Evolutionary conservation across 768 basidiomycete species (phyloP), one percentile per base, ranked within the genome.

Genomic region (Termitomyces eurrhizus): DNA sequence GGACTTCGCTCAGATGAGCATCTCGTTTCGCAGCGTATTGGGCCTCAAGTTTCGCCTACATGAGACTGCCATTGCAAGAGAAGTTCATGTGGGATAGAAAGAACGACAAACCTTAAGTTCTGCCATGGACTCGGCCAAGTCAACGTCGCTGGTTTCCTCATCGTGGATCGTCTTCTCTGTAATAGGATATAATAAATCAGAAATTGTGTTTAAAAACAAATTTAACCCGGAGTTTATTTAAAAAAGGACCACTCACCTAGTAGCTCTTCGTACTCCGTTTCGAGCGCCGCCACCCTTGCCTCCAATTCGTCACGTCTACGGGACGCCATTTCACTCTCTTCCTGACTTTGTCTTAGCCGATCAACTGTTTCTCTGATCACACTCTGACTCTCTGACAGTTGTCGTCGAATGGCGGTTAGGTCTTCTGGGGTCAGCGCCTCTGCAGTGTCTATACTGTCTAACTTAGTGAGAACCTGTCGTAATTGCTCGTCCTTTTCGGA

Each of bases 401-500:
- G 93, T 62, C 93, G 83, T 65, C 94, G 83, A 58, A 98, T 83
- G n/a, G 87, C 71, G 32, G 87, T 85, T 62, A 96, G 73, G 67
- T 97, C 93, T 32, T 93, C 92, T 14, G 85, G 70, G 3, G 88
- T 85, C 56, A 94, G 77, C 33, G 83, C 75, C 21, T 82, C 81
- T 57, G 82, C 81, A 26, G 84, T 80, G 68, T 94, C 92, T 66
- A 93, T 84, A 64, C 80, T 83, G 68, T 96, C 93, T 66, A 97
- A 80, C 70, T 95, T 95, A 13, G 84, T 79, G 61, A 97, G 80
- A 56, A 94, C 83, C 52, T 87, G 83, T 62, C 95, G 88, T 68
- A 97, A 81, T 65, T 94, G 91, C 67, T 96, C 93, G 73, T 96
- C 94, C 78, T 94, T 95, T 80, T 96, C 94, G 58, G 93, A 95